Conservation (phyloP, 345 rosid genomes). For the Gossypium ekmanianum region DNA sequence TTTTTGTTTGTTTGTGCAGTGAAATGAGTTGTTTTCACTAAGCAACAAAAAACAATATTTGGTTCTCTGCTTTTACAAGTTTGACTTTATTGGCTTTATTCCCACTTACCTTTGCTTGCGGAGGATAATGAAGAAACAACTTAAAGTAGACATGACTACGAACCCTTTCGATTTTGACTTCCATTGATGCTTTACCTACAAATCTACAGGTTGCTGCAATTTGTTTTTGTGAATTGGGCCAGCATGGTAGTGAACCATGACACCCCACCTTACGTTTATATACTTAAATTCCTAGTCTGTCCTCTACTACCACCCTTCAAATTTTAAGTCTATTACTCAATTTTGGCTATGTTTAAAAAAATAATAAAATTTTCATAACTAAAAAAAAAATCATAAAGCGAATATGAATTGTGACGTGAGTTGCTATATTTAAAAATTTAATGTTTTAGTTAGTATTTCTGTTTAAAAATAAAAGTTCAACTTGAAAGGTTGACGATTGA, state of each 20-base stretch:
- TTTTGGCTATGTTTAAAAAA: no score
- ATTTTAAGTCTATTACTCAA: no score
- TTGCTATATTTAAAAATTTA: no score
- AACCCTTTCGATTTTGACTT: conserved; percentile 2
- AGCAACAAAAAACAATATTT: neutral
- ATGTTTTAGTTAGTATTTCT: no score
- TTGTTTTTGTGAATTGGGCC: neutral
- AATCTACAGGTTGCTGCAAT: neutral
- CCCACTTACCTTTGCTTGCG: neutral
- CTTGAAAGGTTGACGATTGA: no score
- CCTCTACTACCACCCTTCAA: no score
- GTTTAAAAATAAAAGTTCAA: no score
- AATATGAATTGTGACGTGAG: no score
- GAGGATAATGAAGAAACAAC: conserved; percentile 3
- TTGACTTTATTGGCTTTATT: neutral
- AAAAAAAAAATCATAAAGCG: no score
- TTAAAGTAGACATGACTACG: neutral
- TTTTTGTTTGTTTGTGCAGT: neutral
- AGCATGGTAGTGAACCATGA: neutral
- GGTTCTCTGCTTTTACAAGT: neutral
- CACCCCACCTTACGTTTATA: neutral
- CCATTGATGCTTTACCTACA: conserved; percentile 6
- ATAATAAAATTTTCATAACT: no score
- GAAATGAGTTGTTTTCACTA: neutral
- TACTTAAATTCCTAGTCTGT: neutral